A percentile compares a stretch with the other conserved stretches of the same genome.
Conservation (phyloP, 2,329 filamentous ascomycete species). For the Dactylellina sp. region DNA sequence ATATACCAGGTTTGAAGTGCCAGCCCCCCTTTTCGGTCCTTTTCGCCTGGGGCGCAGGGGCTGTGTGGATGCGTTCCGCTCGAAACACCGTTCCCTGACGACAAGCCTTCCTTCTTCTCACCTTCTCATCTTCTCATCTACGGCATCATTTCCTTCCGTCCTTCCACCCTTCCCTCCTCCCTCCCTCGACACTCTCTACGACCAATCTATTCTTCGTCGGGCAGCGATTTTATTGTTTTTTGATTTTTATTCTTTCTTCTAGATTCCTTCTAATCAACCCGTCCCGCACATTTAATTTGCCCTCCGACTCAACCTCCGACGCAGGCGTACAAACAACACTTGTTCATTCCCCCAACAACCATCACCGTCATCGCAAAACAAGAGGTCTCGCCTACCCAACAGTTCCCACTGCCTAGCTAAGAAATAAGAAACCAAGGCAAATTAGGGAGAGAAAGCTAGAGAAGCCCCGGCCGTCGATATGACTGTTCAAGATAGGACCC, state of each 20-base stretch:
- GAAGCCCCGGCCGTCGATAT: slow-evolving; percentile 66
- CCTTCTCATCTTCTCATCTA: not conserved
- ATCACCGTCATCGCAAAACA: slow-evolving; percentile 7
- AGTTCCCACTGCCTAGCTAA: not conserved
- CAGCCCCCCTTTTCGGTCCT: slow-evolving; percentile 40
- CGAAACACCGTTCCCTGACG: not conserved
- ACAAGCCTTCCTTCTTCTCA: not conserved
- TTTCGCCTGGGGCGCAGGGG: slow-evolving; percentile 7
- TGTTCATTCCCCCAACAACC: slow-evolving; percentile 26
- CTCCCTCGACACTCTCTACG: not conserved
- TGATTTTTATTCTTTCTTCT: not conserved
- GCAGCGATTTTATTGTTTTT: not conserved
- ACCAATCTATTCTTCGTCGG: not conserved
- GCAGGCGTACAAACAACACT: slow-evolving; percentile 35
- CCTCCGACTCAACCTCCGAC: not conserved
- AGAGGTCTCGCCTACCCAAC: too few relatives aligned
- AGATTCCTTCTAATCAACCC: slow-evolving; percentile 14
- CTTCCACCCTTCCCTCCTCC: not conserved
- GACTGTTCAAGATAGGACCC: slow-evolving; percentile 95
- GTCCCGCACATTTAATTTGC: not conserved
- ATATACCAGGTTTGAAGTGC: too few relatives aligned
- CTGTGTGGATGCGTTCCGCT: not conserved
- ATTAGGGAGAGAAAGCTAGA: too few relatives aligned
- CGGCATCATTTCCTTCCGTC: not conserved
- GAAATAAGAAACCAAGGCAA: too few relatives aligned